phyloP scores from a whole-genome alignment of 2,329 filamentous ascomycete species.

The Colletotrichum acutatum region DNA sequence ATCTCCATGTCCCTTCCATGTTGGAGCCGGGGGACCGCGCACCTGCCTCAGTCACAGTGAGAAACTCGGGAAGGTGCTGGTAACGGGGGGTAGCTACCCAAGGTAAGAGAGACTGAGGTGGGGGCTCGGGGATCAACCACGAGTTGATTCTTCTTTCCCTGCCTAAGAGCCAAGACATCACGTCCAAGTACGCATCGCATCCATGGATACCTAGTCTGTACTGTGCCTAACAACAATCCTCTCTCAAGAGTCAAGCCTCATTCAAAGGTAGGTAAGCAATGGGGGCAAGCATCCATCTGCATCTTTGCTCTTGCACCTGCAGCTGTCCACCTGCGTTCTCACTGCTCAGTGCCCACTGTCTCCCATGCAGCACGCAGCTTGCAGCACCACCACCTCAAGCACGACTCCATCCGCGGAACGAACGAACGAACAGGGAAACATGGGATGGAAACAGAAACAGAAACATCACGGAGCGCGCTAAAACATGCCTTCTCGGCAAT shows the following conservation, averaged over 20 bases:
- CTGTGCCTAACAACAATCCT: no score
- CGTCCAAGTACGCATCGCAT: no score
- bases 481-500: slow-evolving; percentile 30
- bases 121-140: slow-evolving; percentile 1
- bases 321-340: slow-evolving; percentile 6
- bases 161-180: no score
- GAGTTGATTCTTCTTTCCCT: slow-evolving; percentile 14
- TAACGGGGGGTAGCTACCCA: no score
- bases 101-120: neutral
- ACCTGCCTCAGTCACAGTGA: neutral
- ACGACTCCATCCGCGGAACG: neutral
- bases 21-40: neutral
- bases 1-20: neutral
- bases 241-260: no score
- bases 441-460: slow-evolving; percentile 10
- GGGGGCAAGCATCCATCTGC: neutral
- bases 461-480: slow-evolving; percentile 31
- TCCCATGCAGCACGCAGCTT: neutral
- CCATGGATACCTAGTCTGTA: no score
- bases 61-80: no score
- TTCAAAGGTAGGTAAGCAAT: no score
- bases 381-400: no score
- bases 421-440: neutral
- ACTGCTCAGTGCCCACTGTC: neutral
- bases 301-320: slow-evolving; percentile 19